These are phyloP conservation scores for Neofusicoccum ribis DNA, from an alignment of 2,329 filamentous ascomycete genomes.

Conservation along the genomic window DNA sequence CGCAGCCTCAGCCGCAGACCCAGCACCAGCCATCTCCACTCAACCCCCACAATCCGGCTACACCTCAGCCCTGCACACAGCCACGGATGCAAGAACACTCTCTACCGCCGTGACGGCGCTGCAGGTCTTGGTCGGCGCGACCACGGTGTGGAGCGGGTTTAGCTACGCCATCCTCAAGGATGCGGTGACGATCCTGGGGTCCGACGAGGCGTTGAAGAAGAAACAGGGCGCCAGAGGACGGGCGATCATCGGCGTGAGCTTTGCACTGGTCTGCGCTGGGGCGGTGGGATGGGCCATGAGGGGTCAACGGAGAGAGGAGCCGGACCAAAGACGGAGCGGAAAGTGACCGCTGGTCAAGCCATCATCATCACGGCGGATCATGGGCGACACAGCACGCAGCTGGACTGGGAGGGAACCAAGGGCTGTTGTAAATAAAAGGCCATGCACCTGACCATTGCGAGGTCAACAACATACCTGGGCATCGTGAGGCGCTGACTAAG, in stretches of 20 bases:
- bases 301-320: neutral
- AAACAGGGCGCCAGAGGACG: constrained; percentile 50
- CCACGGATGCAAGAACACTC: constrained; percentile 26
- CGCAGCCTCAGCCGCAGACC: neutral
- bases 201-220: constrained; percentile 48
- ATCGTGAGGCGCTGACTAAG: neutral
- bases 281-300: constrained; percentile 29
- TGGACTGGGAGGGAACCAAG: neutral
- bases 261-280: constrained; percentile 45
- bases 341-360: neutral
- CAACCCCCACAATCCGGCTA: neutral
- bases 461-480: neutral
- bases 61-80: neutral
- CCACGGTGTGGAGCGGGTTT: constrained; percentile 89
- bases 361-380: too few species aligned
- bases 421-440: neutral
- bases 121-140: constrained; percentile 81
- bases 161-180: constrained; percentile 91
- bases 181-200: constrained; percentile 79
- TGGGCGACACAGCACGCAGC: neutral
- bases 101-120: constrained; percentile 36
- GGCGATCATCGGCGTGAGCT: constrained; percentile 49
- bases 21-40: neutral
- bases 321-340: neutral
- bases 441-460: neutral